Conservation (phyloP, 306 rosid species). For the Acacia acuminata region DNA sequence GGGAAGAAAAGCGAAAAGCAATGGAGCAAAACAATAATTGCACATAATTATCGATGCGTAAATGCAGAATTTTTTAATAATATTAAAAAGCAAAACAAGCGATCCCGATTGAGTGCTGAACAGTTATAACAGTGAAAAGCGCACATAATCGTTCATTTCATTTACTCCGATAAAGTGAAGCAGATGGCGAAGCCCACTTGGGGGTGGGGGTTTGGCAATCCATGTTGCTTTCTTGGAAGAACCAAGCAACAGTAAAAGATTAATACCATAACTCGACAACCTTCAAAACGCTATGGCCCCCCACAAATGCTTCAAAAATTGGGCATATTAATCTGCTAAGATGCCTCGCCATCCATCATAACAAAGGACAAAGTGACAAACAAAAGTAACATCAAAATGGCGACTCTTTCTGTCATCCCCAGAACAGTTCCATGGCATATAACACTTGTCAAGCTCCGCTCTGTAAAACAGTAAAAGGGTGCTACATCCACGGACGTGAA, state of each 20-base stretch:
- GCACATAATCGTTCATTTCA: background rate
- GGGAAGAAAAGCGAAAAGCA: background rate
- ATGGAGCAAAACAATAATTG: background rate
- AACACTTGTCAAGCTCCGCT: background rate
- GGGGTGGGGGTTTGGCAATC: background rate
- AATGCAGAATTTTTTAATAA: too few species aligned
- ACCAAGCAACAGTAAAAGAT: conserved; percentile 9
- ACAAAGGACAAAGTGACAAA: conserved; percentile 23
- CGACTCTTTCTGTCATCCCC: conserved; percentile 29
- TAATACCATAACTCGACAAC: background rate
- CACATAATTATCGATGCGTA: too few species aligned
- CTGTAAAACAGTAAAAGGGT: background rate
- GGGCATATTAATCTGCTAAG: conserved; percentile 12
- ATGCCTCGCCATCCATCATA: conserved; percentile 29
- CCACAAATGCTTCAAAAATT: conserved; percentile 5
- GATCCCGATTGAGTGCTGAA: too few species aligned
- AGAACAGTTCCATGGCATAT: background rate
- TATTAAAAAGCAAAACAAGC: too few species aligned
- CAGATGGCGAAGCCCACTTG: background rate
- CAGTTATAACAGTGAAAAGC: background rate
- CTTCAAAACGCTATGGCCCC: conserved; percentile 33
- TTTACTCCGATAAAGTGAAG: background rate
- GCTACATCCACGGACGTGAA: background rate
- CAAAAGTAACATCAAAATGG: conserved; percentile 26
- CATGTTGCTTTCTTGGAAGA: background rate